phyloP scores from a whole-genome alignment of 2,329 filamentous ascomycete genomes.

The Neocatenulostroma microsporum region DNA sequence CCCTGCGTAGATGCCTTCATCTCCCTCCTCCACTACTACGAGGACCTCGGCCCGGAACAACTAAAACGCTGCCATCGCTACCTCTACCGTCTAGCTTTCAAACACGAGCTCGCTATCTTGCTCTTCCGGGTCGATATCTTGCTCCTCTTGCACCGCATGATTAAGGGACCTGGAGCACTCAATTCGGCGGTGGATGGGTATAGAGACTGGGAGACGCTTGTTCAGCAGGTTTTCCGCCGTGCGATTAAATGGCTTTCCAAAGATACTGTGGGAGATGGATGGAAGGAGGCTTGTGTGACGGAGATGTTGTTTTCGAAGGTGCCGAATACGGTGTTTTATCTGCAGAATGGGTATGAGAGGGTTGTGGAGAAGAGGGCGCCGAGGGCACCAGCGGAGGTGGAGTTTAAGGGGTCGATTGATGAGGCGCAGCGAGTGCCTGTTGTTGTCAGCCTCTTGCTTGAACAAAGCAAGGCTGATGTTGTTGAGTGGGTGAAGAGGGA shows the following conservation, averaged over 20 bases:
- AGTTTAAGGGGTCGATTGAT: conserved; percentile 66
- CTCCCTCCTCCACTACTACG: conserved; percentile 68
- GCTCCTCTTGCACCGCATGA: conserved; percentile 78
- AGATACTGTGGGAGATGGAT: conserved; percentile 48
- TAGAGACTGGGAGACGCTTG: conserved; percentile 86
- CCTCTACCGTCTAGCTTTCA: conserved; percentile 90
- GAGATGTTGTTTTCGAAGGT: conserved; percentile 96
- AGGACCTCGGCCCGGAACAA: conserved; percentile 69
- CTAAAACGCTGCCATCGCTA: conserved; percentile 89
- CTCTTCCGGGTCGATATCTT: conserved; percentile 89
- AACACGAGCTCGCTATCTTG: conserved; percentile 82
- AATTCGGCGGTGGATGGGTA: conserved; percentile 58
- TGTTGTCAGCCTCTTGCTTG: conserved; percentile 68
- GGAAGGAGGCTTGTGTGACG: conserved; percentile 68
- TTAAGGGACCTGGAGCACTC: conserved; percentile 76
- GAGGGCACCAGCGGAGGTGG: conserved; percentile 69
- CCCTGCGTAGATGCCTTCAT: conserved; percentile 84
- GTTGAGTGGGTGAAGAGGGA: conserved; percentile 75
- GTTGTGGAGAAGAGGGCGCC: conserved; percentile 60
- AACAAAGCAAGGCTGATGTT: conserved; percentile 67
- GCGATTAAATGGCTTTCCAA: conserved; percentile 66
- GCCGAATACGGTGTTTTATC: conserved; percentile 69
- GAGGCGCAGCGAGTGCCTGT: conserved; percentile 63
- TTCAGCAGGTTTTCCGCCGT: conserved; percentile 73
- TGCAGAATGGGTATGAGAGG: conserved; percentile 85